These are phyloP conservation scores for Friedmanniomyces endolithicus DNA, from an alignment of 495 filamentous ascomycete species.

Conservation along the genomic window DNA sequence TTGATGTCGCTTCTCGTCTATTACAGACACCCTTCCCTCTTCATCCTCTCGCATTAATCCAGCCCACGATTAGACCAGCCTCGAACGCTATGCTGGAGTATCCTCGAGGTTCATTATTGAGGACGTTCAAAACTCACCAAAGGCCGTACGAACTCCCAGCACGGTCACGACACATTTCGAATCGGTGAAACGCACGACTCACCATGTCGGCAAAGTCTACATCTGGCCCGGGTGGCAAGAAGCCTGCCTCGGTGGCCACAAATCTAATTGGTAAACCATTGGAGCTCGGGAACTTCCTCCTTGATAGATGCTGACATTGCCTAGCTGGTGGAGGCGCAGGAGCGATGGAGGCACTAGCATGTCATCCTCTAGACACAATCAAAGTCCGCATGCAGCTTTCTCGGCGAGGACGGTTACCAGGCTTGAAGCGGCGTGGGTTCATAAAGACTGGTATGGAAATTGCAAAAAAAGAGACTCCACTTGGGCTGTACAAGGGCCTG, in stretches of 20 bases:
- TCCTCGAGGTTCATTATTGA: too few relatives aligned
- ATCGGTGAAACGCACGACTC: neutral
- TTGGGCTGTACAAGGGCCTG: conserved; percentile 92
- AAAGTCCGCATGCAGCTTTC: conserved; percentile 99
- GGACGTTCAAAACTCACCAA: neutral
- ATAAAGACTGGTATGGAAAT: conserved; percentile 77
- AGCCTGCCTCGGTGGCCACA: conserved; percentile 73
- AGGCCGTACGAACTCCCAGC: neutral
- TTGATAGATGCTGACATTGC: neutral
- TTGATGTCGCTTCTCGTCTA: neutral
- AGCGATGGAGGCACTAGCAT: conserved; percentile 97
- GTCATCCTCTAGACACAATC: conserved; percentile 96
- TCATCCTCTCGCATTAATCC: too few relatives aligned
- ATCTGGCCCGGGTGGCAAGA: conserved; percentile 55
- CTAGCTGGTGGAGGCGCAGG: conserved; percentile 92
- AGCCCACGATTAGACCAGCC: too few relatives aligned
- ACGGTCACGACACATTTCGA: neutral
- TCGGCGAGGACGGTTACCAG: conserved; percentile 65
- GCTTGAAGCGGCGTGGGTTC: conserved; percentile 76
- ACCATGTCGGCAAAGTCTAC: conserved; percentile 53
- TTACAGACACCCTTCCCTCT: neutral
- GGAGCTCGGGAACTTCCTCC: too few relatives aligned
- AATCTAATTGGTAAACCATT: conserved; percentile 73
- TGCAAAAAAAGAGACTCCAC: conserved; percentile 71
- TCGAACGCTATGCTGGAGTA: too few relatives aligned